phyloP scores from a whole-genome alignment of 164 flowering plant species.

The Macadamia tetraphylla region DNA sequence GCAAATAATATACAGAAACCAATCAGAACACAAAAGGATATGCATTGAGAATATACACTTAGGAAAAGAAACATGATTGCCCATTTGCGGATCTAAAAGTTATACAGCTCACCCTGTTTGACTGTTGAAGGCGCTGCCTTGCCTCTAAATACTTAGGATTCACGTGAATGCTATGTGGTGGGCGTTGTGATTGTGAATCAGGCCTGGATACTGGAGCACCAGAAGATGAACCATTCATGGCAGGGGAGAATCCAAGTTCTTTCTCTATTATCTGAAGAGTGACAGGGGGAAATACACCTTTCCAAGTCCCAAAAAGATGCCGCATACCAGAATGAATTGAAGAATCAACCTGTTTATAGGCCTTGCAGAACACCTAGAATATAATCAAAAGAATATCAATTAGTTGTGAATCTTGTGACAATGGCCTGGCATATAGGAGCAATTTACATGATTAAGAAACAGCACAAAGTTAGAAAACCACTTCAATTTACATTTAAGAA shows the following conservation, averaged over 20 bases:
- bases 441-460: background rate
- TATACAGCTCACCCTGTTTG: constrained; percentile 50
- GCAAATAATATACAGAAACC: background rate
- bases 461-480: background rate
- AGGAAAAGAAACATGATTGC: background rate
- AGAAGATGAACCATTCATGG: constrained; percentile 55
- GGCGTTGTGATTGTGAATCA: constrained; percentile 63
- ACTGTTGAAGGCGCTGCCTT: constrained; percentile 85
- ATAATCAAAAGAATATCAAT: constrained; percentile 2
- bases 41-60: background rate
- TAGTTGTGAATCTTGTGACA: background rate
- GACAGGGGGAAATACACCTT: constrained; percentile 79
- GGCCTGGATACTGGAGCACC: constrained; percentile 45
- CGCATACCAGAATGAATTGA: constrained; percentile 71
- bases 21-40: background rate
- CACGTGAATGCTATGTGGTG: constrained; percentile 91
- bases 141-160: constrained; percentile 93
- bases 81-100: background rate
- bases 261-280: constrained; percentile 81
- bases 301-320: constrained; percentile 99
- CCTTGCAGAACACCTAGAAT: constrained; percentile 89
- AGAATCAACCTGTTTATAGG: constrained; percentile 79
- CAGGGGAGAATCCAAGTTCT: constrained; percentile 65
- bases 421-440: background rate
- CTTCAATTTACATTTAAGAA: background rate